Percentiles rank a stretch among this genome's conserved stretches.
Conservation (phyloP, 78 protist species). For the Planoprotostelium fungivorum region DNA sequence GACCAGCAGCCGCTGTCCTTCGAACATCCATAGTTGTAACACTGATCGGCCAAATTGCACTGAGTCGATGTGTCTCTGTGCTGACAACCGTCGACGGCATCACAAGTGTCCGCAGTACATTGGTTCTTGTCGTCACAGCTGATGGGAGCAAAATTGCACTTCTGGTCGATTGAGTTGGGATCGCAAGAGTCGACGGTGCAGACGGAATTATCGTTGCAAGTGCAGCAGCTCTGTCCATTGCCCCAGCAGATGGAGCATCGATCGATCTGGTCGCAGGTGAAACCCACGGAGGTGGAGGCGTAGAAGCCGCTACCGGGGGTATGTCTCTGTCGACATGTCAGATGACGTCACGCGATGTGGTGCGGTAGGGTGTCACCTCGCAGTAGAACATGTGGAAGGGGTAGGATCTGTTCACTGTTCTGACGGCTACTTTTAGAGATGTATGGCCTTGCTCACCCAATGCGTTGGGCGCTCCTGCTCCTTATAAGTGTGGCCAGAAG, state of each 20-base stretch:
- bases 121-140: neutral
- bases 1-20: neutral
- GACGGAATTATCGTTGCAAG: neutral
- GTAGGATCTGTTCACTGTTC: neutral
- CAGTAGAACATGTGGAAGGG: constrained; percentile 11
- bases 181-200: neutral
- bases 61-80: neutral
- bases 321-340: neutral
- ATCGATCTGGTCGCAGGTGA: neutral
- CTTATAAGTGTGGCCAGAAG: too few relatives aligned
- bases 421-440: too few relatives aligned
- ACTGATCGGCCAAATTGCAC: neutral
- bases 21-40: neutral
- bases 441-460: too few relatives aligned
- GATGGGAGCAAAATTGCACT: neutral
- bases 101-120: neutral
- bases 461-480: too few relatives aligned
- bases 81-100: neutral
- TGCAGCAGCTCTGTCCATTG: neutral
- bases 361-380: neutral
- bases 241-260: neutral
- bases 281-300: neutral
- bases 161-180: neutral
- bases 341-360: neutral
- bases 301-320: neutral